These are phyloP conservation scores for Magnusiomyces fungicola DNA, from an alignment of 1,139 yeast genomes.

Conservation along the genomic window DNA sequence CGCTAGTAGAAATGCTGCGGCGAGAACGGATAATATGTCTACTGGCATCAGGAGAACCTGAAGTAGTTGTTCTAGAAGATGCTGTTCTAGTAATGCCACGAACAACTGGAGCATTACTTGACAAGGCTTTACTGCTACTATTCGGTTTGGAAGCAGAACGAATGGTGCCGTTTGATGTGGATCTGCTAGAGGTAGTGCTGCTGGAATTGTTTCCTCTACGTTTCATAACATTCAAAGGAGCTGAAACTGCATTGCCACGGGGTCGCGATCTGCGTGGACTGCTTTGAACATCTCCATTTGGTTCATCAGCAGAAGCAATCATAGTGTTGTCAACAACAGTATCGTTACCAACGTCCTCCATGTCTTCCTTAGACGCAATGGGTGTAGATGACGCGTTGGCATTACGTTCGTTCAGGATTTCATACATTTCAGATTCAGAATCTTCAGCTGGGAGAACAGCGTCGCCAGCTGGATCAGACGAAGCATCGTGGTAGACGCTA, in stretches of 20 bases:
- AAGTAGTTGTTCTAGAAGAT: background rate
- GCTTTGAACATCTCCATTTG: background rate
- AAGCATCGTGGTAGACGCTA: background rate
- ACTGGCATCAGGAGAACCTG: background rate
- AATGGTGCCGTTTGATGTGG: too few species aligned
- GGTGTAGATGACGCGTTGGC: background rate
- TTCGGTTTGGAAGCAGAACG: too few species aligned
- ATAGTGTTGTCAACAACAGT: background rate
- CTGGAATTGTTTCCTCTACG: too few species aligned
- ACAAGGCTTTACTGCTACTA: too few species aligned
- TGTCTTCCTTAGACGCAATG: background rate
- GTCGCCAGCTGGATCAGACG: background rate
- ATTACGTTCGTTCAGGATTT: background rate
- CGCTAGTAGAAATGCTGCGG: too few species aligned
- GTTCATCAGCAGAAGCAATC: background rate
- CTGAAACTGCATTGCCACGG: background rate
- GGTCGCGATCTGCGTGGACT: background rate
- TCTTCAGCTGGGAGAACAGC: background rate
- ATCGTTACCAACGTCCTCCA: background rate
- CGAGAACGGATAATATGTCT: too few species aligned
- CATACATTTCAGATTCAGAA: background rate
- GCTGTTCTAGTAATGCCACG: too few species aligned
- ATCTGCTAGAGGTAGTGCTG: too few species aligned
- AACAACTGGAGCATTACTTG: too few species aligned
- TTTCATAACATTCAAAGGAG: background rate